Evolutionary conservation across 2,329 filamentous ascomycete genomes (phyloP).

Genomic region (Rutstroemia sp.): DNA sequence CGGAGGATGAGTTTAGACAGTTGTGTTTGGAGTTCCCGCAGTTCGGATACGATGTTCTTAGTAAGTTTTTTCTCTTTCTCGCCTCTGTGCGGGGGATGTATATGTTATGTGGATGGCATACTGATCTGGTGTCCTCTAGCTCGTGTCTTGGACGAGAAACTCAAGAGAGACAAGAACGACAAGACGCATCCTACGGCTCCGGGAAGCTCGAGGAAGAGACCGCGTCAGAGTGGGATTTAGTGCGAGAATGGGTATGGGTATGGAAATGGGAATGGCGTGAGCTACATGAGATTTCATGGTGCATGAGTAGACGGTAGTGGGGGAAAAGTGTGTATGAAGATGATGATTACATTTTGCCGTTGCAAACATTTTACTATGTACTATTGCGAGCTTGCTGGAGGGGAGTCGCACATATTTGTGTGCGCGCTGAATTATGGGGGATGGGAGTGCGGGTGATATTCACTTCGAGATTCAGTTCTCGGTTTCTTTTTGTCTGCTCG

Average conservation of each 20-base stretch:
- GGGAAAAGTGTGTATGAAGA: no score
- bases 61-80: slow-evolving; percentile 37
- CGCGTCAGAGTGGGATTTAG: slow-evolving; percentile 31
- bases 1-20: slow-evolving; percentile 74
- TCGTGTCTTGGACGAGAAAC: slow-evolving; percentile 58
- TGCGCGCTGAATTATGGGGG: no score
- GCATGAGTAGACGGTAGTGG: no score
- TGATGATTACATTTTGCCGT: no score
- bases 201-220: slow-evolving; percentile 48
- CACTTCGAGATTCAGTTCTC: no score
- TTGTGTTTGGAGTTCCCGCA: slow-evolving; percentile 86
- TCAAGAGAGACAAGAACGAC: slow-evolving; percentile 54
- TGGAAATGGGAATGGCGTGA: neutral
- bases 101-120: neutral
- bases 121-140: slow-evolving; percentile 34
- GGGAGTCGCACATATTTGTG: no score
- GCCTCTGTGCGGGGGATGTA: neutral
- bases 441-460: no score
- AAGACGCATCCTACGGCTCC: slow-evolving; percentile 40
- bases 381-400: no score
- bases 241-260: neutral
- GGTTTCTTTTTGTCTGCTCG: no score
- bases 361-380: no score
- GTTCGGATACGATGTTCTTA: slow-evolving; percentile 89
- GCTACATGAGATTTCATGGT: neutral